Evolutionary conservation across 2,329 filamentous ascomycete genomes (phyloP), one percentile per base, ranked within the genome.

Genomic region (Myriangium duriaei): DNA sequence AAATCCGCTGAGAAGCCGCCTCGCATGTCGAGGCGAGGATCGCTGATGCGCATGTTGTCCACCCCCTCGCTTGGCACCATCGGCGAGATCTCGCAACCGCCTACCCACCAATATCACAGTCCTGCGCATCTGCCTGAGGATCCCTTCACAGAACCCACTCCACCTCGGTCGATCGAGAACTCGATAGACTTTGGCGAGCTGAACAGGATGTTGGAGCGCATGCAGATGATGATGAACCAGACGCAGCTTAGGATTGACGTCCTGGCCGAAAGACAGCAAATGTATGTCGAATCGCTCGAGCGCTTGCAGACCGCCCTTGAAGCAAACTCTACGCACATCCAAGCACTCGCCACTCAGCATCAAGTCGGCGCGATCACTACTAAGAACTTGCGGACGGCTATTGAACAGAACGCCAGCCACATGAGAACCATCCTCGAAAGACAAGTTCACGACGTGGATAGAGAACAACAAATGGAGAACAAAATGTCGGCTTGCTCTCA

Each of bases 61-160:
- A 45, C 42, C 21, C 43, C 43, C 4, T 32, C 35, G 14, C 13
- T 45, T 21, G 33, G 39, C 9, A 41, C 39, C 9, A 41, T 41
- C 21, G 39, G 39, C 16, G 39, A 41, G 14, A 24, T 29, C 6
- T 30, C 36, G 12, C 36, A 39, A 16, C 13, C 19, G 21, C 21
- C 7, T 24, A 32, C 7, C 12, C 28, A 33, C 7, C 17, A 32
- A 15, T 15, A 26, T 26, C 17, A 24, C 3, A 39, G 36, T 13
- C 36, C 36, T 11, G 26, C 28, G 28, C 17, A 15, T 14, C 6
- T 39, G 1, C 16, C 21, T n/a, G 43, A 45, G 11, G 43, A 45
- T 19, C 43, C 43, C 4, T 45, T 45, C 28, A 38, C 40, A 3
- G 37, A 24, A 15, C 32, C 32, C 9, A 35, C 33, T 14, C 39